These are phyloP conservation scores for Paraurostyla sp. DNA, from an alignment of 73 alveolate species.

Conservation along the genomic window DNA sequence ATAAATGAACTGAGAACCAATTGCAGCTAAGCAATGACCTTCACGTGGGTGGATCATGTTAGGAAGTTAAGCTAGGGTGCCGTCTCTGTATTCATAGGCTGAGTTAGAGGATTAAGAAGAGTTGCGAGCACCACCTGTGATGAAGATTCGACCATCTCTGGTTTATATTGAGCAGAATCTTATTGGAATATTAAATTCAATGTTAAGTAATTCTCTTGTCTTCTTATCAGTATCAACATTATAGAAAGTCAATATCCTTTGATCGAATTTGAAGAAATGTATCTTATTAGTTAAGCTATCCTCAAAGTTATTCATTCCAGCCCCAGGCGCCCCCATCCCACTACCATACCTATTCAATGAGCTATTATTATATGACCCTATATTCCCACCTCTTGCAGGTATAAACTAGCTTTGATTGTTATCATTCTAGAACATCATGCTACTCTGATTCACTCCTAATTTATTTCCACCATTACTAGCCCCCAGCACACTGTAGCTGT, in stretches of 20 bases:
- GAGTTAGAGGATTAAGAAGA: conserved; percentile 31
- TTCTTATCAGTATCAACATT: conserved; percentile 67
- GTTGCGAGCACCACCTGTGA: conserved; percentile 65
- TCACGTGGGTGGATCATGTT: conserved; percentile 67
- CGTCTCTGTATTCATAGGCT: conserved; percentile 64
- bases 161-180: conserved; percentile 69
- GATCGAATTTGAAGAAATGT: conserved; percentile 66
- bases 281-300: conserved; percentile 43
- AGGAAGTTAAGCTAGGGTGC: conserved; percentile 10
- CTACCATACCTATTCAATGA: no score
- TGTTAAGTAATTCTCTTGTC: conserved; percentile 63
- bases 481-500: conserved; percentile 14
- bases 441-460: no score
- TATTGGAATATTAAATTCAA: conserved; percentile 67
- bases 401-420: not conserved
- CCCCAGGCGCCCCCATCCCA: no score
- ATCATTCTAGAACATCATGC: not conserved
- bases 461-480: not conserved
- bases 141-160: conserved; percentile 56
- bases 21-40: conserved; percentile 68
- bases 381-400: not conserved
- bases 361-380: no score
- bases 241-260: conserved; percentile 62
- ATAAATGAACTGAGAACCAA: conserved; percentile 36
- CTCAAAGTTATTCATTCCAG: not conserved